Evolutionary conservation across 2,329 filamentous ascomycete species (phyloP).

Genomic region (Claviceps sp.): DNA sequence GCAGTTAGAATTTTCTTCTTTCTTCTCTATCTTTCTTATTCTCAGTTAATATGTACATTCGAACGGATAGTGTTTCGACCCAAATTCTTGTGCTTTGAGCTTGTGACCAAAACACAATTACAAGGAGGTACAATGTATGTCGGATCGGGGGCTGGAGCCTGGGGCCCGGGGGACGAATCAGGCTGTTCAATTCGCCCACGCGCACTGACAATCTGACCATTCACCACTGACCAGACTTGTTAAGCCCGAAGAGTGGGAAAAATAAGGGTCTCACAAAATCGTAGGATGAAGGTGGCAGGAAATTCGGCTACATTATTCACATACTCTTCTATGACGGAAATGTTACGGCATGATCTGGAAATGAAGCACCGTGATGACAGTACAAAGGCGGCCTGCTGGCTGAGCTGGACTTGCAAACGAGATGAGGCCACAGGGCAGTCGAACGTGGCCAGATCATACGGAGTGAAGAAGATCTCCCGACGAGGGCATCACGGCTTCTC

Average conservation of each 20-base stretch:
- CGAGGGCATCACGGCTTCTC: background rate
- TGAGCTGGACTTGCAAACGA: background rate
- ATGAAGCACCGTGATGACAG: background rate
- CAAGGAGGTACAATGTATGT: too few species aligned
- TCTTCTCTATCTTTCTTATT: background rate
- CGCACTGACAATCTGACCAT: background rate
- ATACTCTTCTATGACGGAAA: too few species aligned
- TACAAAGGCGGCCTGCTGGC: background rate
- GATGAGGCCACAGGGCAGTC: background rate
- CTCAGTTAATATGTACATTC: background rate
- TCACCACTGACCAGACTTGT: too few species aligned
- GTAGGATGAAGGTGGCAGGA: too few species aligned
- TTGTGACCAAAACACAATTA: too few species aligned
- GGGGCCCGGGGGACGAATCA: conserved; percentile 4
- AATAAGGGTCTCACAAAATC: too few species aligned
- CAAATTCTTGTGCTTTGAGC: background rate
- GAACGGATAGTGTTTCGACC: too few species aligned
- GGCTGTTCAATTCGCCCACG: conserved; percentile 1
- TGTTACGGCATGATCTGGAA: background rate
- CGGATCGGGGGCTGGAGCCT: too few species aligned
- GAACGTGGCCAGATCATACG: background rate
- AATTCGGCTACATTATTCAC: too few species aligned
- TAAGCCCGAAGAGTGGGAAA: background rate
- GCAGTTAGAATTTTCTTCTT: too few species aligned
- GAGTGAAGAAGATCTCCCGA: background rate